Conservation (phyloP, 371 early-diverging fungal species). For the Rhizomucor pusillus region DNA sequence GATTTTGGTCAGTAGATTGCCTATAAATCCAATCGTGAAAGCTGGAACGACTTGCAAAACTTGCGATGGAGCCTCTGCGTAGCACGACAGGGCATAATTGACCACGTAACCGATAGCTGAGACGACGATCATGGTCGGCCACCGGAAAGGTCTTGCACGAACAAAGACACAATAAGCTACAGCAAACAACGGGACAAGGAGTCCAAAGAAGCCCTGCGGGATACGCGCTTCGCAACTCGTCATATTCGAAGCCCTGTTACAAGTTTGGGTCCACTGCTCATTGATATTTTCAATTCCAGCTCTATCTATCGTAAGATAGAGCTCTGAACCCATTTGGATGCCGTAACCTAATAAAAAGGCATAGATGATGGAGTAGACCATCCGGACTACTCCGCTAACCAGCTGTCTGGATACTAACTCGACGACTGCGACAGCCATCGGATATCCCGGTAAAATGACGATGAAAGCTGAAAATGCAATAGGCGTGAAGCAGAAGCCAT, state of each 20-base stretch:
- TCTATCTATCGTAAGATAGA: slow-evolving; percentile 37
- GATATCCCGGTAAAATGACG: slow-evolving; percentile 70
- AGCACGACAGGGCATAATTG: slow-evolving; percentile 29
- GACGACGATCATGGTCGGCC: slow-evolving; percentile 41
- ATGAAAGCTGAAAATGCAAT: slow-evolving; percentile 54
- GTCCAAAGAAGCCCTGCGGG: slow-evolving; percentile 26
- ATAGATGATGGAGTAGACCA: slow-evolving; percentile 77
- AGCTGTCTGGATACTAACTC: slow-evolving; percentile 84
- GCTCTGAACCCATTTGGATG: slow-evolving; percentile 66
- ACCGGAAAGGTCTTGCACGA: slow-evolving; percentile 37
- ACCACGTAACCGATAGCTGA: slow-evolving; percentile 32
- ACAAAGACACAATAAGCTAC: slow-evolving; percentile 42
- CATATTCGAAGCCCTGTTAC: slow-evolving; percentile 10
- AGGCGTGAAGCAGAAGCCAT: slow-evolving; percentile 46
- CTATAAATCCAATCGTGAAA: slow-evolving; percentile 52
- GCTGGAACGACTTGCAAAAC: slow-evolving; percentile 51
- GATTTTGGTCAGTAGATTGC: slow-evolving; percentile 50
- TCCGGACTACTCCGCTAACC: slow-evolving; percentile 82
- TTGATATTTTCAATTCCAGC: slow-evolving; percentile 9
- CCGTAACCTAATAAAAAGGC: slow-evolving; percentile 81
- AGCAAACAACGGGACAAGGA: slow-evolving; percentile 44
- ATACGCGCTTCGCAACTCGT: slow-evolving; percentile 25
- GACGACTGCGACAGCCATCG: slow-evolving; percentile 73
- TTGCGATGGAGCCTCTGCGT: slow-evolving; percentile 48
- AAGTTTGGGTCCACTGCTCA: slow-evolving; percentile 8